These are phyloP conservation scores for Xylariaceae sp. DNA, from an alignment of 2,329 filamentous ascomycete species.

Conservation along the genomic window DNA sequence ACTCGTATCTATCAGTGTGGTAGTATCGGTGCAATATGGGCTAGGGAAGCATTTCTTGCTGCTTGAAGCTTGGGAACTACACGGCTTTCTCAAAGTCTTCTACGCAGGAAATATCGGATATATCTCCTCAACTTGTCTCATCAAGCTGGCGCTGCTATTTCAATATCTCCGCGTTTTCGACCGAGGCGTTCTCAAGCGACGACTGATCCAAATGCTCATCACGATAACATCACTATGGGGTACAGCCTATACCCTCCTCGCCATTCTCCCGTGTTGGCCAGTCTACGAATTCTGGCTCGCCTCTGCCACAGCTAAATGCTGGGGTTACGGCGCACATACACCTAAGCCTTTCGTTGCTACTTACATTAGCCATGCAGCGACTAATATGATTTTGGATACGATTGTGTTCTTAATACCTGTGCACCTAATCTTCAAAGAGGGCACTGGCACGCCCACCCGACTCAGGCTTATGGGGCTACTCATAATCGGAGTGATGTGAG, in stretches of 20 bases:
- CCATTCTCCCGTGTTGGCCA: slow-evolving; percentile 31
- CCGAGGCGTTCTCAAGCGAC: slow-evolving; percentile 14
- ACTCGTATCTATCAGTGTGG: slow-evolving; percentile 20
- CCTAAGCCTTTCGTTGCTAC: slow-evolving; percentile 27
- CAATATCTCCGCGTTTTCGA: slow-evolving; percentile 28
- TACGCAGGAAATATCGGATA: slow-evolving; percentile 26
- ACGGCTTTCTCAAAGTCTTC: slow-evolving; percentile 22
- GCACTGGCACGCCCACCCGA: slow-evolving; percentile 19
- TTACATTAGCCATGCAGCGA: slow-evolving; percentile 30
- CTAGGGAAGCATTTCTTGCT: slow-evolving; percentile 24
- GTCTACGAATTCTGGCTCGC: slow-evolving; percentile 21
- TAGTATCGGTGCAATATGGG: slow-evolving; percentile 18
- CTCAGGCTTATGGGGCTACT: neutral
- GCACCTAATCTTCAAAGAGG: slow-evolving; percentile 28
- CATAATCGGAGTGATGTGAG: no score
- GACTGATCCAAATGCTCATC: slow-evolving; percentile 22
- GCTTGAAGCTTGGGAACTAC: slow-evolving; percentile 12
- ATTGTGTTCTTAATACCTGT: slow-evolving; percentile 32
- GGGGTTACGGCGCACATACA: slow-evolving; percentile 29
- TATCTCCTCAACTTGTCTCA: slow-evolving; percentile 22
- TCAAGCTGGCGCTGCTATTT: slow-evolving; percentile 26
- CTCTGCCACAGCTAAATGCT: slow-evolving; percentile 21
- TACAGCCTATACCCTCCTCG: slow-evolving; percentile 26
- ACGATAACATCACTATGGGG: slow-evolving; percentile 30
- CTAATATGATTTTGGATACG: slow-evolving; percentile 33